phyloP scores from a whole-genome alignment of 768 basidiomycete genomes.

The Calocybe gangraenosa region DNA sequence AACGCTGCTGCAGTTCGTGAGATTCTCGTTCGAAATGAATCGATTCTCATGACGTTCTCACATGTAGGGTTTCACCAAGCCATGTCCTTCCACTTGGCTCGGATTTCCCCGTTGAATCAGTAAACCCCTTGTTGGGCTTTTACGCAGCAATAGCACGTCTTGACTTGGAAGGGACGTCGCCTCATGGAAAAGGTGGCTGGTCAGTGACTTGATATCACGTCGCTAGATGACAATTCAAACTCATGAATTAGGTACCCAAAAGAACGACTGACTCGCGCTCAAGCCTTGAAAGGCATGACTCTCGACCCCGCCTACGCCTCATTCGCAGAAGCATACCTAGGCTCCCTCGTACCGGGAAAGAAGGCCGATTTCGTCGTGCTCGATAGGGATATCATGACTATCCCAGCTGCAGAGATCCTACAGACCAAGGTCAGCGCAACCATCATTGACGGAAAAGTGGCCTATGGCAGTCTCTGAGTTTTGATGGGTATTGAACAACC shows the following conservation, averaged over 20 bases:
- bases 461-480: slow-evolving; percentile 42
- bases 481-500: not conserved
- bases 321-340: slow-evolving; percentile 67
- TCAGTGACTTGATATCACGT: slow-evolving; percentile 20
- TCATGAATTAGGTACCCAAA: slow-evolving; percentile 58
- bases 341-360: slow-evolving; percentile 73
- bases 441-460: slow-evolving; percentile 67
- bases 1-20: slow-evolving; percentile 57
- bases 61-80: slow-evolving; percentile 43
- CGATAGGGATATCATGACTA: slow-evolving; percentile 73
- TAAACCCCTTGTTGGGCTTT: slow-evolving; percentile 87
- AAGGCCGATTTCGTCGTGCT: slow-evolving; percentile 87
- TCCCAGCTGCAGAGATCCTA: slow-evolving; percentile 58
- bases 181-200: slow-evolving; percentile 85
- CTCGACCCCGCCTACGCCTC: slow-evolving; percentile 86
- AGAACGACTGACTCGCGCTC: slow-evolving; percentile 70
- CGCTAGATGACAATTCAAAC: not conserved
- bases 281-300: slow-evolving; percentile 91
- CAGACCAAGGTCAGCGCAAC: slow-evolving; percentile 65
- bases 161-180: slow-evolving; percentile 53
- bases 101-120: slow-evolving; percentile 91
- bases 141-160: slow-evolving; percentile 84
- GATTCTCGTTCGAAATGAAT: not conserved
- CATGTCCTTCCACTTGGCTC: slow-evolving; percentile 77
- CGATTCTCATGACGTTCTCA: not conserved